Evolutionary conservation across 1,284 basidiomycete genomes (phyloP).

Genomic region (Austroboletus niveus): DNA sequence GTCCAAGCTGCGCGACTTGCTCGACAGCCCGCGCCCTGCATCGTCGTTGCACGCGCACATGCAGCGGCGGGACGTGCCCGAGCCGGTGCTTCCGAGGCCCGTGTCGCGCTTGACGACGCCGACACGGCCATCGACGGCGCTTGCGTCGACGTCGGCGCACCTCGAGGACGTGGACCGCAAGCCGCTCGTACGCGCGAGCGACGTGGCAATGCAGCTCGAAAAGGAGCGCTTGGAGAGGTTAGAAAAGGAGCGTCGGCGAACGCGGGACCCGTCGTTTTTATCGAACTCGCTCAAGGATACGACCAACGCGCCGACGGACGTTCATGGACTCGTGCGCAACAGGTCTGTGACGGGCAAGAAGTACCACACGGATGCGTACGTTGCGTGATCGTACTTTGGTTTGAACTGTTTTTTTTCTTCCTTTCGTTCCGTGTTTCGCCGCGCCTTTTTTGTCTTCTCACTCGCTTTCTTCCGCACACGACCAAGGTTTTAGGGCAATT

Average conservation of each 20-base stretch:
- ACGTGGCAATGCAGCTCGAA: conserved; percentile 35
- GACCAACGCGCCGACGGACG: conserved; percentile 25
- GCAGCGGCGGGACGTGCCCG: conserved; percentile 20
- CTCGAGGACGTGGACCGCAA: conserved; percentile 26
- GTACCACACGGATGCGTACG: conserved; percentile 17
- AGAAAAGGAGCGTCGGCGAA: conserved; percentile 30
- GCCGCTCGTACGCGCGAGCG: conserved; percentile 34
- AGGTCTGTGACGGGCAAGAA: conserved; percentile 18
- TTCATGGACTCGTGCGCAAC: conserved; percentile 19
- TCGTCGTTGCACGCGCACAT: conserved; percentile 25
- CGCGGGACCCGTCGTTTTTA: conserved; percentile 12
- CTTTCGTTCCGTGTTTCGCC: neutral
- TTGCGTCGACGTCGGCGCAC: conserved; percentile 11
- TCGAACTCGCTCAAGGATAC: conserved; percentile 30
- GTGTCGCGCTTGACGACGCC: conserved; percentile 21
- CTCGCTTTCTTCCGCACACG: neutral
- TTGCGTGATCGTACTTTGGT: conserved; percentile 10
- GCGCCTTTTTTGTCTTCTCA: neutral
- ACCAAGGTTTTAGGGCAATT: neutral
- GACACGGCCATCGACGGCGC: conserved; percentile 20
- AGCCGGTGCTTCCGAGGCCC: conserved; percentile 21
- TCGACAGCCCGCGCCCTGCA: conserved; percentile 28
- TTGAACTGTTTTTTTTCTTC: neutral
- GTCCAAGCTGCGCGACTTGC: conserved; percentile 30
- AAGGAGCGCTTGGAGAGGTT: conserved; percentile 27